Base-by-base conservation (phyloP, 2,329 filamentous ascomycete genomes). In the Paraconiothyrium brasiliense region DNA sequence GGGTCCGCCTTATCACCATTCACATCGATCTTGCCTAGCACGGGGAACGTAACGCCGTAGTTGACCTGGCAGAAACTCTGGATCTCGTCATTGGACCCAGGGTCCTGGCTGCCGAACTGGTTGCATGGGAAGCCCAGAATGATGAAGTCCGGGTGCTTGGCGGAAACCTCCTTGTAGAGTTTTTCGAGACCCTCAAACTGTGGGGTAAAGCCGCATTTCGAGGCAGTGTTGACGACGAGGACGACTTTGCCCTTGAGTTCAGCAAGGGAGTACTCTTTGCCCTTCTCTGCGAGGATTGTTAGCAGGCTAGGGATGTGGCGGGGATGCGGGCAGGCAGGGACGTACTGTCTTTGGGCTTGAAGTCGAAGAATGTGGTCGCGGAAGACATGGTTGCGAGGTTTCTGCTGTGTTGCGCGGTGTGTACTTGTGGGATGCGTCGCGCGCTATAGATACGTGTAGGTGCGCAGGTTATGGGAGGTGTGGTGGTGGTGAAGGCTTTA, bases 71-170 rank as follows among this genome's bases (percentile, higher is more conserved):
- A 98, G 83, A 94, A 85, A 27, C 84, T 83, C 69, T 87, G 81
- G 59, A 91, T 80, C 75, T 93, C 88, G 9, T 84, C 81, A 44
- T 89, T 84, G 14, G 82, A 85, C 73, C 92, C 93, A 34, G 94
- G 94, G 77, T 98, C 95, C 82, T 99, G 95, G 69, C 82, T 81
- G 75, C 90, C 92, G 81, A 99, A 99, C 82, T 99, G 95, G 86
- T 98, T 99, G 89, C 94, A 98, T 60, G 95, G 95, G 84, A 99
- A 98, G 72, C 94, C 95, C 76, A 99, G 86, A 82, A 99, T 89
- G 74, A 89, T 85, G 78, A 99, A 95, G 75, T 93, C 86, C 35
- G 84, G 86, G 84, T 96, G 84, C 74, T 87, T 85, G 68, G 84
- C 84, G 71, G 87, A 88, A 76, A 97, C 74, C 55, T 83, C 80